phyloP scores from a whole-genome alignment of 2,329 filamentous ascomycete species.

The Metarhizium guizhouense region DNA sequence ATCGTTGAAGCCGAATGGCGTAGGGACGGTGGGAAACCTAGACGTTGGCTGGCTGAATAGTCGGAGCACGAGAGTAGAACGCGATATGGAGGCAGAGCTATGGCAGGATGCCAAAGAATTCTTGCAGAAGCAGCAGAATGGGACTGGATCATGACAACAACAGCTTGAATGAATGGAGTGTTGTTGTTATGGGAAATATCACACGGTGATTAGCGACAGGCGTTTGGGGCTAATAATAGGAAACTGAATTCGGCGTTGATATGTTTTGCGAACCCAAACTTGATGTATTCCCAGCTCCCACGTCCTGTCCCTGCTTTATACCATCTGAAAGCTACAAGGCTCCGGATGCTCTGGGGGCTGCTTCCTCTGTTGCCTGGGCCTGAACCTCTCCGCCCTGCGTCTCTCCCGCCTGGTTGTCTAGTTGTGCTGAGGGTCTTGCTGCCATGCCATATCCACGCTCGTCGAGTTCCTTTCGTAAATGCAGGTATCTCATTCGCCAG shows the following conservation, averaged over 20 bases:
- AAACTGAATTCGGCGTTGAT: not conserved
- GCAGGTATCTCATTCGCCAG: slow-evolving; percentile 8
- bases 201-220: not conserved
- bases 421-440: not conserved
- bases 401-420: not conserved
- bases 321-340: not conserved
- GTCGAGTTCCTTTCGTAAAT: slow-evolving; percentile 5
- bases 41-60: slow-evolving; percentile 90
- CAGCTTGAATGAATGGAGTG: not conserved
- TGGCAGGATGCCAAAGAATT: slow-evolving; percentile 42
- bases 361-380: not conserved
- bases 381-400: not conserved
- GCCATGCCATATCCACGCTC: slow-evolving; percentile 2
- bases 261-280: not conserved
- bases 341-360: slow-evolving; percentile 1
- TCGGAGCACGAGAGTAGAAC: slow-evolving; percentile 69
- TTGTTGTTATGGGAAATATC: not conserved
- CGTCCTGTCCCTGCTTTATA: not conserved
- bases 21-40: slow-evolving; percentile 49
- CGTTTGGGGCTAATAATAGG: not conserved
- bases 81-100: slow-evolving; percentile 75
- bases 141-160: not conserved
- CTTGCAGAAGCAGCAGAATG: slow-evolving; percentile 20
- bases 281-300: not conserved
- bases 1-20: slow-evolving; percentile 44